Conservation (phyloP, 768 basidiomycete species). For the Suillus paluster region DNA sequence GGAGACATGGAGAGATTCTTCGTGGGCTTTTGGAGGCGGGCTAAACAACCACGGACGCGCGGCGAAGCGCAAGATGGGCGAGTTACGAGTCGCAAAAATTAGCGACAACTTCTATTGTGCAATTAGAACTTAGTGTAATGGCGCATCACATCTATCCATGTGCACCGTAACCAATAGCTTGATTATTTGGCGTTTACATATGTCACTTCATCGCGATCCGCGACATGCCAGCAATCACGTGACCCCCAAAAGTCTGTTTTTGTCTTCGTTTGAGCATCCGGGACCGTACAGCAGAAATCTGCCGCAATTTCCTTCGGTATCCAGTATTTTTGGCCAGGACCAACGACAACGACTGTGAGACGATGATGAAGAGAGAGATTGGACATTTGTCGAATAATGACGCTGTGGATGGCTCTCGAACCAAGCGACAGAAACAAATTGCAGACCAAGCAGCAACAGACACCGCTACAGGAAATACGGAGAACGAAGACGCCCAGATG, state of each 20-base stretch:
- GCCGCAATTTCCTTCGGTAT: slow-evolving; percentile 25
- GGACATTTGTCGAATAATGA: slow-evolving; percentile 41
- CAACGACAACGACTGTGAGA: background rate
- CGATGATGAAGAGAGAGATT: slow-evolving; percentile 58
- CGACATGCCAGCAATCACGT: slow-evolving; percentile 28
- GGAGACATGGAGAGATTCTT: slow-evolving; percentile 46
- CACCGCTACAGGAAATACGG: slow-evolving; percentile 34
- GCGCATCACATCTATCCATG: background rate
- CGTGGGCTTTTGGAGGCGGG: slow-evolving; percentile 72
- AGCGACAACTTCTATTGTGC: background rate
- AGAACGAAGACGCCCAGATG: slow-evolving; percentile 24
- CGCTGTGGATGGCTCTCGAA: slow-evolving; percentile 50
- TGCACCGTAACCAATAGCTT: background rate
- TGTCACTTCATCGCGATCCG: background rate
- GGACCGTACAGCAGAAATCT: slow-evolving; percentile 37
- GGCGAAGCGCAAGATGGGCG: slow-evolving; percentile 52
- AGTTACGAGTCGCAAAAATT: slow-evolving; percentile 49
- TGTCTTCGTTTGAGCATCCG: slow-evolving; percentile 25
- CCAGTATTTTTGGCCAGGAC: slow-evolving; percentile 17
- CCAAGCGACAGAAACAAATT: slow-evolving; percentile 55
- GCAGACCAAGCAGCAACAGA: slow-evolving; percentile 47
- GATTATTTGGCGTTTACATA: background rate
- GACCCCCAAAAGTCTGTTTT: slow-evolving; percentile 25
- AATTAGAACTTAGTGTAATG: background rate
- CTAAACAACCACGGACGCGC: slow-evolving; percentile 74